These are phyloP conservation scores for Akanthomyces muscarius DNA, from an alignment of 2,329 filamentous ascomycete genomes.

Conservation along the genomic window DNA sequence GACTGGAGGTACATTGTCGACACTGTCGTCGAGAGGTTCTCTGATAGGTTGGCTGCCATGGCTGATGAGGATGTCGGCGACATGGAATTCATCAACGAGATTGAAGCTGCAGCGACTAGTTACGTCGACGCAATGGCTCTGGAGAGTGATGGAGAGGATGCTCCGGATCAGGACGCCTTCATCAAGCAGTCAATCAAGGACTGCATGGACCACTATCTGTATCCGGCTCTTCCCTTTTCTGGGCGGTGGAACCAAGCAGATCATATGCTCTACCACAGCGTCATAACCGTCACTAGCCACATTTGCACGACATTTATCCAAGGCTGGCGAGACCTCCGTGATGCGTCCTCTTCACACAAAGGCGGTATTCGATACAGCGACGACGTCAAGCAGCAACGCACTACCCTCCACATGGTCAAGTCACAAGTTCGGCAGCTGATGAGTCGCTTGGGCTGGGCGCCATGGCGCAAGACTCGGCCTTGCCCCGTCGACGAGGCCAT, in stretches of 20 bases:
- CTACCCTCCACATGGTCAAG: too few relatives aligned
- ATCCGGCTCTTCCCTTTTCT: constrained; percentile 7
- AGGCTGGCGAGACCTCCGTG: neutral
- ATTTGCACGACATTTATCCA: neutral
- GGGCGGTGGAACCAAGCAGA: constrained; percentile 4
- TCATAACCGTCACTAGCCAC: neutral
- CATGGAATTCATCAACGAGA: constrained; percentile 30
- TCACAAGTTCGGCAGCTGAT: too few relatives aligned
- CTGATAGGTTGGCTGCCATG: constrained; percentile 46
- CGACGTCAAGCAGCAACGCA: too few relatives aligned
- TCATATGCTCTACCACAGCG: constrained; percentile 7
- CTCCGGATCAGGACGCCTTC: too few relatives aligned
- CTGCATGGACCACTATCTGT: constrained; percentile 1
- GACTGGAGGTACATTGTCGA: constrained; percentile 67
- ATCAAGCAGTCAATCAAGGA: neutral
- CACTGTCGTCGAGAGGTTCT: constrained; percentile 60
- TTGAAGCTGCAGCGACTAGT: constrained; percentile 29
- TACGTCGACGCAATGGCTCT: neutral
- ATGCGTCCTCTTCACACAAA: too few relatives aligned
- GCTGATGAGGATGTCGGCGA: constrained; percentile 25
- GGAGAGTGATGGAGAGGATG: neutral
- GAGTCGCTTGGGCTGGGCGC: too few relatives aligned
- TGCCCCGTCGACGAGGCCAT: too few relatives aligned
- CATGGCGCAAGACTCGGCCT: too few relatives aligned
- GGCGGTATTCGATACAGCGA: too few relatives aligned